Conservation (phyloP, 1,284 basidiomycete genomes). For the Schizopora paradoxa region DNA sequence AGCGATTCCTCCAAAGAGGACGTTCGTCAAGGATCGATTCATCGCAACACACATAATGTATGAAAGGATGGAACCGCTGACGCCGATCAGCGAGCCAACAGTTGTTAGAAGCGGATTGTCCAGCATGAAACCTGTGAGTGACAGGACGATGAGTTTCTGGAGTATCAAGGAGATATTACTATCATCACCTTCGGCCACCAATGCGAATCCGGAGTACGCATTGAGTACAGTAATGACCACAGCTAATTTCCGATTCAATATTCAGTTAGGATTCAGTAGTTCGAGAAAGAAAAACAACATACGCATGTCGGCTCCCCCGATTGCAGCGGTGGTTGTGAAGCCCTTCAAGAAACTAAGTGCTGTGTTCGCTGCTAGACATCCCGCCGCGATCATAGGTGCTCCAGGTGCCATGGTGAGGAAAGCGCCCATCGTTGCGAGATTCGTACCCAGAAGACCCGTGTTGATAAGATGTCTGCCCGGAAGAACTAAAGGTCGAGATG, state of each 20-base stretch:
- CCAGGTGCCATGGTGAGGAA: constrained; percentile 68
- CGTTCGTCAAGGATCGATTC: constrained; percentile 77
- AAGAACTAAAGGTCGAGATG: constrained; percentile 63
- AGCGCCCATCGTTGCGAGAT: constrained; percentile 65
- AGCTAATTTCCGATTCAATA: constrained; percentile 38
- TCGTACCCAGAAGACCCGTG: constrained; percentile 58
- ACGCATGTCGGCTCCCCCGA: constrained; percentile 90
- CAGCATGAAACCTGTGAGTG: constrained; percentile 68
- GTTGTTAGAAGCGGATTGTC: constrained; percentile 79
- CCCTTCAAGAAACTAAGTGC: constrained; percentile 77
- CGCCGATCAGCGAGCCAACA: constrained; percentile 77
- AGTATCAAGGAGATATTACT: not conserved
- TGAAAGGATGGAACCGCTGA: constrained; percentile 83
- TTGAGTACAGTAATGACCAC: constrained; percentile 86
- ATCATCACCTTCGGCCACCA: constrained; percentile 74
- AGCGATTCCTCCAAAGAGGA: constrained; percentile 75
- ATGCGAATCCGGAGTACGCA: constrained; percentile 84
- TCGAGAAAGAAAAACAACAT: constrained; percentile 30
- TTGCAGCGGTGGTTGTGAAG: constrained; percentile 78
- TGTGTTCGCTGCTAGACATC: constrained; percentile 68
- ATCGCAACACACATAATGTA: constrained; percentile 92
- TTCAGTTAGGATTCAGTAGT: constrained; percentile 9
- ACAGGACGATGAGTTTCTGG: too few species aligned
- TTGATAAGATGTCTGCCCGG: constrained; percentile 77
- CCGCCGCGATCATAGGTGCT: constrained; percentile 68